Evolutionary conservation across 495 filamentous ascomycete genomes (phyloP), one percentile per base, ranked within the genome.

Genomic region (Elasticomyces elasticus): DNA sequence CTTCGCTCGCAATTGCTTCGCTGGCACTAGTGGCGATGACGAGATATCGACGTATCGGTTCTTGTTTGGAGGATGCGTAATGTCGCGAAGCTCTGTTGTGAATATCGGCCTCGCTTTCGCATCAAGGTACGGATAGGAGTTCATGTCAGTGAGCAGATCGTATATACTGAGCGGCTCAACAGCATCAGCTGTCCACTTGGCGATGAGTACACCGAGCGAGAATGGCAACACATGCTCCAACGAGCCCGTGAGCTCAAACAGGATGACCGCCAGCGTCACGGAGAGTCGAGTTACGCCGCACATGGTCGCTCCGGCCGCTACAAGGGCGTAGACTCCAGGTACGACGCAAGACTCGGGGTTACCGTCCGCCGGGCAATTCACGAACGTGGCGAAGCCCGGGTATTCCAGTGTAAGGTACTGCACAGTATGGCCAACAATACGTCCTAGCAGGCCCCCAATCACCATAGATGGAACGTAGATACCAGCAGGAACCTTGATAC

Each of bases 401-500:
- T 85, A 85, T 42, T 78, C 77, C 46, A 87, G 72, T 12, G 86
- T 86, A 41, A 86, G 66, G 69, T 88, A 92, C 65, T 98, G 92
- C 0, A 94, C 84, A 10, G 80, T 59, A 64, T 96, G 89, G 0
- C 92, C 92, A 47, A 95, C 81, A 15, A 89, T 79, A 2, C 92
- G 85, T 28, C 92, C 92, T 74, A 94, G 83, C 37, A 98, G 73
- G 64, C 92, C 92, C 53, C 92, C 92, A 43, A 95, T 88, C 28
- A 98, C 92, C 92, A 98, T 98, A 60, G 88, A 94, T 3, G 92
- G 92, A 0, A 98, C 90, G 61, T 97, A 98, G 56, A 98, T 96
- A 28, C 92, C 92, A 1, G 89, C 88, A 10, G 92, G 92, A 1
- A 96, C 83, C 69, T 98, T 98, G 64, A 94, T 88, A 1, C 89